Base-by-base conservation (phyloP, 2,329 filamentous ascomycete species). In the Fusarium longipes region DNA sequence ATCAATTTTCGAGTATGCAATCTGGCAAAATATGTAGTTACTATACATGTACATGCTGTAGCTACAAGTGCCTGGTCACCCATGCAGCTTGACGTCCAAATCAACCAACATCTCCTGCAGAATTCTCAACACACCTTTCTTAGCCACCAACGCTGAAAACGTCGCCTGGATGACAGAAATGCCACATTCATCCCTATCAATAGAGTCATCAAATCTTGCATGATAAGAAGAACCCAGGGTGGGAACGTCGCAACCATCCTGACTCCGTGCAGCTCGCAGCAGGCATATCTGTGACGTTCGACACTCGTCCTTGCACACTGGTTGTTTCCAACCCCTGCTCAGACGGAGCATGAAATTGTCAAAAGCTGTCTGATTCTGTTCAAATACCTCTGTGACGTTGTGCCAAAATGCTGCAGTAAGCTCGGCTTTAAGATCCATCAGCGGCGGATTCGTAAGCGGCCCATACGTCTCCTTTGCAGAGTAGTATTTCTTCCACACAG, bases 321-420 rank as follows among this genome's bases (percentile, higher is more conserved):
- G 75, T 5, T 77, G 72, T 7, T 75, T 75, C 76, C 80, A 83
- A 5, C 83, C 83, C 8, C 86, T 79, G 11, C 77, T 80, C 60
- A 84, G 84, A 55, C 84, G 78, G 1, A 77, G 72, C 47, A 81
- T 79, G 71, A 82, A 88, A 5, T 74, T 76, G 17, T 81, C 75
- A 67, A 88, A 87, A 2, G 79, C 73, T 0, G 70, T 61, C 4
- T 79, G 65, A 54, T 86, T 74, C 6, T 58, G 67, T 61, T 84
- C 82, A 47, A 88, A 81, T 5, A 77, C 72, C 1, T 76, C 76
- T 2, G 86, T 88, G 20, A 88, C 78, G 65, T 84, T 82, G 72
- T 88, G 86, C 86, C 86, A 89, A 74, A 88, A 88, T 1, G 82
- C 82, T 0, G 86, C 82, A 2, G 83, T 85, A 32, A 89, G 80